These are phyloP conservation scores for Yarrowia keelungensis DNA, from an alignment of 805 yeast species.

Conservation along the genomic window DNA sequence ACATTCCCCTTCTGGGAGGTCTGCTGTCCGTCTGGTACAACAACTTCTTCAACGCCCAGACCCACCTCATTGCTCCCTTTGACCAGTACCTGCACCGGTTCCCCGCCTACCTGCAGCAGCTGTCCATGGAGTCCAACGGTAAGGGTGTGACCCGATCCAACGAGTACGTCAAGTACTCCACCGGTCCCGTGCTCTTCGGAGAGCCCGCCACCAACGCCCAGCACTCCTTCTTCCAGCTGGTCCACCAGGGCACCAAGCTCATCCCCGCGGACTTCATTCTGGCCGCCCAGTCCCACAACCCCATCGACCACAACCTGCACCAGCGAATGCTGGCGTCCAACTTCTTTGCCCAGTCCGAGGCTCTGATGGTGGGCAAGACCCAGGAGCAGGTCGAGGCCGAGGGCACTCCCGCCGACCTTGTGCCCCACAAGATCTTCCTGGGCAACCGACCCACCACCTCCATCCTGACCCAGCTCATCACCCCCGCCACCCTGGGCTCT, in stretches of 20 bases:
- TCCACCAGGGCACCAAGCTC: conserved; percentile 97
- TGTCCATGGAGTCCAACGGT: conserved; percentile 99
- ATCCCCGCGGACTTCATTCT: conserved; percentile 96
- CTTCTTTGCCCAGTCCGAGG: conserved; percentile 98
- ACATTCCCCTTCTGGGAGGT: conserved; percentile 94
- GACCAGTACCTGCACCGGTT: conserved; percentile 98
- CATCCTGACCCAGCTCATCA: conserved; percentile 91
- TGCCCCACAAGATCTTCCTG: conserved; percentile 94
- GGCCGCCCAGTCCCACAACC: conserved; percentile 98
- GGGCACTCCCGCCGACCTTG: conserved; percentile 83
- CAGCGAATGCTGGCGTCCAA: conserved; percentile 99
- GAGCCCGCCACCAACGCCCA: conserved; percentile 99
- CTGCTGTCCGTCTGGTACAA: conserved; percentile 96
- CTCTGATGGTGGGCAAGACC: conserved; percentile 94
- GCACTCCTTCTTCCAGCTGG: conserved; percentile 99
- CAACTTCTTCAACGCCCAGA: conserved; percentile 97
- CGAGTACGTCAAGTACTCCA: conserved; percentile 89
- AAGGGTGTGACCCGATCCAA: conserved; percentile 94
- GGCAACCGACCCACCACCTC: conserved; percentile 99
- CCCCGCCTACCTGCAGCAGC: conserved; percentile 99
- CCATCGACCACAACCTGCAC: conserved; percentile 90
- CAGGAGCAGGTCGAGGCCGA: conserved; percentile 78
- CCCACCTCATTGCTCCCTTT: conserved; percentile 97
- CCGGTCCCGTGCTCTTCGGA: conserved; percentile 95
- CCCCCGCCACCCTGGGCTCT: conserved; percentile 96